Evolutionary conservation across 306 rosid species (phyloP).

Genomic region (Quercus mongolica): DNA sequence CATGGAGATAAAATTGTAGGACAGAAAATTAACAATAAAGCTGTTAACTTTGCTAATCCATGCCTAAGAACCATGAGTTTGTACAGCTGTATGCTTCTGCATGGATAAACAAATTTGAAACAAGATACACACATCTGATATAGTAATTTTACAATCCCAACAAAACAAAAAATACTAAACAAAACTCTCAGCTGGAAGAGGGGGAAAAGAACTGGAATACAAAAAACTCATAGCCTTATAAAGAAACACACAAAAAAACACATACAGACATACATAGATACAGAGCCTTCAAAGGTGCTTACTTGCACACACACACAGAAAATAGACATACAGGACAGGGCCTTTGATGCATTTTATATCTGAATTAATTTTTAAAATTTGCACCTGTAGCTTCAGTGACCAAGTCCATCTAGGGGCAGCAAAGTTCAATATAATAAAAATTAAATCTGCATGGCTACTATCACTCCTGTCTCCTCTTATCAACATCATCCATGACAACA

Average conservation of each 20-base stretch:
- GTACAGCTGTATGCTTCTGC: too few species aligned
- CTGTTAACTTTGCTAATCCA: too few species aligned
- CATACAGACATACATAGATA: not conserved
- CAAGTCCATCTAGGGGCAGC: not conserved
- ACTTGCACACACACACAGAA: not conserved
- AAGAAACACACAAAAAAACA: not conserved
- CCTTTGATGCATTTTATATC: not conserved
- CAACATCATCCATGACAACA: not conserved
- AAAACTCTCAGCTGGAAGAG: too few species aligned
- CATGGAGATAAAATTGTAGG: too few species aligned
- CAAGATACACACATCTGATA: too few species aligned
- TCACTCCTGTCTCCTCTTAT: not conserved
- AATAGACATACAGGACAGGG: not conserved
- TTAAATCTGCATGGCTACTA: not conserved
- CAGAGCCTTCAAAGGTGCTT: not conserved
- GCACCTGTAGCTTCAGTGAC: not conserved
- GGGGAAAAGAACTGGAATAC: not conserved
- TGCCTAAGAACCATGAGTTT: too few species aligned
- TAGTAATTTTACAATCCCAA: too few species aligned
- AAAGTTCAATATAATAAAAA: not conserved
- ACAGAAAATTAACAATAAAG: too few species aligned
- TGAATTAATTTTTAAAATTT: not conserved
- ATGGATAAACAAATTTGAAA: too few species aligned
- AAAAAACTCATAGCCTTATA: not conserved
- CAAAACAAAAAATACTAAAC: too few species aligned